Base-by-base conservation (phyloP, 2,329 filamentous ascomycete genomes). In the Fusarium ramigenum region DNA sequence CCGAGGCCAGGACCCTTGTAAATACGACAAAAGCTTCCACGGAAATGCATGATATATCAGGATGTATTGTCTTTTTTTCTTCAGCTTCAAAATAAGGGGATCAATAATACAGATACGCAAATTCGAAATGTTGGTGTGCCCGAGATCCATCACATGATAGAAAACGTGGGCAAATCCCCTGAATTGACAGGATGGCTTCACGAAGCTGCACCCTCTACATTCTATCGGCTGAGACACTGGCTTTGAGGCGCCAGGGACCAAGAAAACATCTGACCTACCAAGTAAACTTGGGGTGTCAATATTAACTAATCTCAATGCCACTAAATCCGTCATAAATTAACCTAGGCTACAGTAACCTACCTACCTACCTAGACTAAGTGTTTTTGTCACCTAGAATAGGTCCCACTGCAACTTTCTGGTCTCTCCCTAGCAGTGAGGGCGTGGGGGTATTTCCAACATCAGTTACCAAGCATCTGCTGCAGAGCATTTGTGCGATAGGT, bases 401-500 rank as follows among this genome's bases (percentile, higher is more conserved):
- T 11, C 16, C 46, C 23, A 9, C 23, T 25, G 23, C 12, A 37
- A 32, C 10, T 25, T 36, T 52, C 47, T 25, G 30, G 11, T 18
- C n/a, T 52, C 47, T 52, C 2, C 47, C 30, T 16, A n/a, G n/a
- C n/a, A n/a, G n/a, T n/a, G 8, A 32, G 16, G 28, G 30, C 49
- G 32, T 36, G 36, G 50, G 50, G 34, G 37, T n/a, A 42, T 28
- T 25, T 30, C 23, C 50, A 42, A 40, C 50, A n/a, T 54, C 50
- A 54, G 32, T 67, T 70, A 18, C 61, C 76, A 34, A 85, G 74
- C 83, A 85, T 87, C 78, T 89, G 87, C 69, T 87, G 86, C 71
- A 85, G 77, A 30, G 86, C 86, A 78, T 88, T 88, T 14, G 85
- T 81, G 28, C 86, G 81, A 74, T 90, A 89, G 32, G 82, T 84